Base-by-base conservation (phyloP, 495 filamentous ascomycete genomes). In the Hypoxylon lienhwacheense region DNA sequence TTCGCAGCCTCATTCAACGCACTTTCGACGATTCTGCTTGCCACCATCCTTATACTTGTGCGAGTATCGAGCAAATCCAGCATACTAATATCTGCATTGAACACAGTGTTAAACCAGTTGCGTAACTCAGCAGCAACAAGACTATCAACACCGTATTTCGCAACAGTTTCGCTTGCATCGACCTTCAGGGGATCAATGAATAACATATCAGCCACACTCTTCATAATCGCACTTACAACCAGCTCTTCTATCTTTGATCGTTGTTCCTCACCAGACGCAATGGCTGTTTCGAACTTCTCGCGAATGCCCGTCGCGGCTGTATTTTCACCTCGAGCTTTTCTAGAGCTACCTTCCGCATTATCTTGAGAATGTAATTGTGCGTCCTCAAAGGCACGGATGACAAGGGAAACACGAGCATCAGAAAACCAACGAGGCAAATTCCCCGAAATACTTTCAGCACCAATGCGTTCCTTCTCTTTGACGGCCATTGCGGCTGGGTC, bases 81-180 rank as follows among this genome's bases (percentile, higher is more conserved):
- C 59, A 66, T 66, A 32, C 50, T 65, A 10, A 71, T 59, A 1
- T 66, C 45, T 7, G 37, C 12, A 10, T 14, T 24, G 7, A 43
- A 24, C 21, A 14, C 24, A 21, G 16, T 12, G 20, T 41, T 15
- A 26, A 71, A 64, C 70, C 69, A 73, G 33, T 64, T 73, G 4
- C 69, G 57, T 17, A 73, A 39, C 48, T 73, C 69, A 1, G 55
- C 67, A 12, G 71, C 65, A 31, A 70, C 59, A 14, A 73, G 32
- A 50, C 65, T 70, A 43, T 74, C 71, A 3, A 74, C 59, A 4
- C 68, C 71, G 29, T 66, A 50, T 4, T 55, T 43, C 3, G 64
- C 58, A 4, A 73, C 55, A 0, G 54, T 15, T 44, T 61, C 65
- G 1, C 6, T 14, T 11, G 58, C 39, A 35, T 73, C 26, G 1